A percentile compares a stretch with the other conserved stretches of the same genome.
phyloP scores from a whole-genome alignment of 208 protist genomes.

The Trichomonas tenax region DNA sequence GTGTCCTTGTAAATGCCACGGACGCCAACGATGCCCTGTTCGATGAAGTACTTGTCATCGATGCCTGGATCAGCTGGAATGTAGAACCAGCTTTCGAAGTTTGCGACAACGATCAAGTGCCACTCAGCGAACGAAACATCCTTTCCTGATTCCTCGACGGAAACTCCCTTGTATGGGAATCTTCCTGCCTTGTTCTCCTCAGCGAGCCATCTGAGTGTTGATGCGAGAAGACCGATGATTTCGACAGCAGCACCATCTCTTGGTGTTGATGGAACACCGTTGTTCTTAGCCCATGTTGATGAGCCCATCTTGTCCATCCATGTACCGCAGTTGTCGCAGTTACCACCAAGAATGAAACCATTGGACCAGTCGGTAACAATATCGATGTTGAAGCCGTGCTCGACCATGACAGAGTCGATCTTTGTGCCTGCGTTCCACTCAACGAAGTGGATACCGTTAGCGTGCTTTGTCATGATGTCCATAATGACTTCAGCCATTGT shows the following conservation, averaged over 20 bases:
- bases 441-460: background rate
- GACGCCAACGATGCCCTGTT: background rate
- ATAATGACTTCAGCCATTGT: background rate
- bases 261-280: background rate
- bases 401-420: background rate
- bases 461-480: background rate
- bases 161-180: background rate
- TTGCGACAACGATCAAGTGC: background rate
- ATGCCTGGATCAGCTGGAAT: background rate
- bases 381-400: background rate
- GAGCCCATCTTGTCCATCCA: conserved; percentile 22
- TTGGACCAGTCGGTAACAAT: background rate
- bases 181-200: background rate
- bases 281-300: background rate
- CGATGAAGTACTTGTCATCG: background rate
- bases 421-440: background rate
- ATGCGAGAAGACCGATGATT: background rate
- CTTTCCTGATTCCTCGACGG: background rate
- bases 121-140: background rate
- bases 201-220: background rate
- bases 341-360: background rate
- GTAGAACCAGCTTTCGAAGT: conserved; percentile 16
- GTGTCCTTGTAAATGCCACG: background rate
- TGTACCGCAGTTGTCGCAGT: background rate
- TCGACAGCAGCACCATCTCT: background rate